Base-by-base conservation (phyloP, 140 eudicot species). In the Stevia rebaudiana region DNA sequence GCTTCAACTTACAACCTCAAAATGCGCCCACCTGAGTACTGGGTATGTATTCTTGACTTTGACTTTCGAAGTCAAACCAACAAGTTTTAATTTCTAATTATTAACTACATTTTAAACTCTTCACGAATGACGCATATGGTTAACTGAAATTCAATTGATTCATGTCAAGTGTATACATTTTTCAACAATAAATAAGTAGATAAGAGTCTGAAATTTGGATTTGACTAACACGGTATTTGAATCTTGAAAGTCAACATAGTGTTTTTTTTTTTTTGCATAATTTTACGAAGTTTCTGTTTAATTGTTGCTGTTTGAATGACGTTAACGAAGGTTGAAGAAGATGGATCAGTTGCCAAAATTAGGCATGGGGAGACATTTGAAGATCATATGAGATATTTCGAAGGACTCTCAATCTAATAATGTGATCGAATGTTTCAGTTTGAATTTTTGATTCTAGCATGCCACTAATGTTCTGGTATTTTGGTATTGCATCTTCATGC, bases 1-100 rank as follows among this genome's bases (percentile, higher is more conserved):
- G 98, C 98, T 30, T 91, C 98, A 43, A 91, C 98, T 16, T 91
- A 91, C 85, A 91, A 91, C 69, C 98, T 91, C 65, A 91, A 87
- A 84, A 91, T 89, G 96, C 96, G 96, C 22, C 96, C 96, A 30
- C 94, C 96, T 0, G 96, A 88, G 50, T 88, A 88, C 66, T 88
- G 96, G 96, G 96, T 84, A 56, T 16, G 78, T 55, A 28, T 64
- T 55, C 44, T 36, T 15, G 13, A 17, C 49, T 56, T 74, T 71
- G 73, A 73, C 61, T 35, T 66, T 43, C 53, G 2, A 10, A 54
- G 66, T 19, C 50, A 18, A 51, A 62, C 57, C 42, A 41, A 12
- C 1, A 23, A 10, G 3, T 66, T 33, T 44, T 3, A 41, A 12
- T 35, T 30, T 61, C 5, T 47, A 50, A 23, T 31, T n/a, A 39